These are phyloP conservation scores for Chalciporus chontae DNA, from an alignment of 768 basidiomycete genomes.

Conservation along the genomic window DNA sequence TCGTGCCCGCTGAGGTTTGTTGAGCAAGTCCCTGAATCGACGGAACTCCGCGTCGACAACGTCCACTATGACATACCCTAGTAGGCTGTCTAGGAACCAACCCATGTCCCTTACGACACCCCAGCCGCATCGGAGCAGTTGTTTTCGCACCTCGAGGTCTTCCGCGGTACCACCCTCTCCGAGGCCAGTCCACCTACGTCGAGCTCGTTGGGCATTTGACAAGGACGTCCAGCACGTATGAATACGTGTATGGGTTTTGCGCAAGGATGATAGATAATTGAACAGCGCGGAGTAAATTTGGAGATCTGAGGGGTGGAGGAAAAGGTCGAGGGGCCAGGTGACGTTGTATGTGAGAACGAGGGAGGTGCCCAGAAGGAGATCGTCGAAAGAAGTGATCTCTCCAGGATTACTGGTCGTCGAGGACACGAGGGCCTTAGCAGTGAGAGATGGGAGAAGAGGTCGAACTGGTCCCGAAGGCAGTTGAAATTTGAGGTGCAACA, in stretches of 20 bases:
- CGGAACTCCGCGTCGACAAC: constrained; percentile 84
- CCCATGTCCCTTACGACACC: constrained; percentile 84
- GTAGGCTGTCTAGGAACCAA: constrained; percentile 84
- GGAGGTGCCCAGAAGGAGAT: constrained; percentile 77
- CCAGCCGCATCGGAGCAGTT: constrained; percentile 78
- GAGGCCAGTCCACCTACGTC: constrained; percentile 82
- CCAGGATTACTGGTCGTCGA: constrained; percentile 34
- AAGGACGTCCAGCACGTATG: constrained; percentile 82
- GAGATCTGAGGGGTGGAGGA: constrained; percentile 74
- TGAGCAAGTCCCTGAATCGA: constrained; percentile 60
- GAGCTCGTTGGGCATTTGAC: constrained; percentile 80
- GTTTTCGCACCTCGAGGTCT: constrained; percentile 60
- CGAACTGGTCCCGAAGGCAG: constrained; percentile 80
- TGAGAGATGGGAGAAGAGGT: constrained; percentile 75
- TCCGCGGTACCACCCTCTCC: constrained; percentile 81
- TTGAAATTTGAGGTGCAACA: constrained; percentile 69
- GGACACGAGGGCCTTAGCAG: constrained; percentile 38
- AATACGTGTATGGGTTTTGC: constrained; percentile 79
- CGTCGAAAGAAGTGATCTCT: constrained; percentile 58
- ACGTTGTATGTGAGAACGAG: constrained; percentile 67
- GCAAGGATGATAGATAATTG: constrained; percentile 77
- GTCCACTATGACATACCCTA: constrained; percentile 87
- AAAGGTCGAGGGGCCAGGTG: constrained; percentile 87
- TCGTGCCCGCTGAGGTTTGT: constrained; percentile 20
- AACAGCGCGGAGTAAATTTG: constrained; percentile 74